Evolutionary conservation across 129 eudicot genomes (phyloP).

Genomic region (Tagetes patula): DNA sequence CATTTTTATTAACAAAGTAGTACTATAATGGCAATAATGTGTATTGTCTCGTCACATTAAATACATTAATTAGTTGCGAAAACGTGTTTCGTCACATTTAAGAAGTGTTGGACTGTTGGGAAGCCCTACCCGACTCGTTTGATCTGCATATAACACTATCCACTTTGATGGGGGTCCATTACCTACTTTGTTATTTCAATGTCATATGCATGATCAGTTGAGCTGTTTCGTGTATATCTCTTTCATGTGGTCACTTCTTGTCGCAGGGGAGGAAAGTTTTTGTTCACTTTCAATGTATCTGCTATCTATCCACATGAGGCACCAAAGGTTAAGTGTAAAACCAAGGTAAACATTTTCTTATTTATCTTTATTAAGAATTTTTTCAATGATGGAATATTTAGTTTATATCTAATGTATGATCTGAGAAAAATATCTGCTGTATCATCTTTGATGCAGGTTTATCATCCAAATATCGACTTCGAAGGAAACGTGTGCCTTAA

Average conservation of each 20-base stretch:
- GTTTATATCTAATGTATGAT: background rate
- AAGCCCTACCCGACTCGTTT: background rate
- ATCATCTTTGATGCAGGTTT: conserved; percentile 38
- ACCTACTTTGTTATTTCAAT: background rate
- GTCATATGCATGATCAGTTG: background rate
- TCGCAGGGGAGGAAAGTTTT: conserved; percentile 55
- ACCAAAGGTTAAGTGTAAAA: conserved; percentile 73
- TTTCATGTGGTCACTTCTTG: background rate
- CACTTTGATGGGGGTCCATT: background rate
- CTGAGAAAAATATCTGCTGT: background rate
- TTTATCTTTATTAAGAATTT: background rate
- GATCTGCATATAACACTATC: background rate
- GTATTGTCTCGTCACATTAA: background rate
- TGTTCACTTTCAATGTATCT: conserved; percentile 51
- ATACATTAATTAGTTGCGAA: background rate
- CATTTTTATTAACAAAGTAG: background rate
- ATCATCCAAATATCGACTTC: conserved; percentile 78
- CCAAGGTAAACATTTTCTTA: conserved; percentile 43
- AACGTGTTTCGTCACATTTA: too few species aligned
- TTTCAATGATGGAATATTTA: background rate
- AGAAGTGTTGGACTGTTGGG: background rate
- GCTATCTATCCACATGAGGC: conserved; percentile 65
- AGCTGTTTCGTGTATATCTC: background rate
- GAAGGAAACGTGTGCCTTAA: conserved; percentile 70
- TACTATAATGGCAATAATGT: background rate